Evolutionary conservation across 768 basidiomycete genomes (phyloP).

Genomic region (Thelephora ganbajun): DNA sequence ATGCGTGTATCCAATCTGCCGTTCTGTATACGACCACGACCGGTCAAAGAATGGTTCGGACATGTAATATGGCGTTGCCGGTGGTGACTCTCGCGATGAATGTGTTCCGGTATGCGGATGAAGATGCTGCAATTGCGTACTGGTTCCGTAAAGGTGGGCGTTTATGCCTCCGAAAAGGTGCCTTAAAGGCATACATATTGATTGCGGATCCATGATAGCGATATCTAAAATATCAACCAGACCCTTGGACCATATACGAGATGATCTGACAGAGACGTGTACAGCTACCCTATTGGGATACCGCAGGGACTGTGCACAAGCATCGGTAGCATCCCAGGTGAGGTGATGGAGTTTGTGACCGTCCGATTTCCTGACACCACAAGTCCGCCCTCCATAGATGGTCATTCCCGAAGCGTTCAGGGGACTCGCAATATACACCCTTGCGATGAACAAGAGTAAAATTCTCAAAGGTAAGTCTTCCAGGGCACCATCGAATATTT

Average conservation of each 20-base stretch:
- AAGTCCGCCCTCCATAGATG: slow-evolving; percentile 33
- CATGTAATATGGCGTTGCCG: slow-evolving; percentile 74
- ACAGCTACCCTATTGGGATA: slow-evolving; percentile 76
- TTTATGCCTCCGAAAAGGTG: slow-evolving; percentile 1
- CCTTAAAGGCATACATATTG: background rate
- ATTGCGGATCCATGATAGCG: slow-evolving; percentile 29
- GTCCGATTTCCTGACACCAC: background rate
- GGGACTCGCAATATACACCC: slow-evolving; percentile 65
- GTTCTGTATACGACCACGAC: slow-evolving; percentile 67
- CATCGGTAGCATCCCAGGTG: slow-evolving; percentile 70
- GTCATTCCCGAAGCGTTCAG: slow-evolving; percentile 92
- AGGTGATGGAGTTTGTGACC: slow-evolving; percentile 7
- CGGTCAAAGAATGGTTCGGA: slow-evolving; percentile 75
- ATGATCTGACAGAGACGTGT: slow-evolving; percentile 74
- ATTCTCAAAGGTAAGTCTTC: slow-evolving; percentile 67
- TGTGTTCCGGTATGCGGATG: slow-evolving; percentile 83
- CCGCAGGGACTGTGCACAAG: slow-evolving; percentile 74
- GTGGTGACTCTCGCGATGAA: slow-evolving; percentile 78
- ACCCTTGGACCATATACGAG: slow-evolving; percentile 63
- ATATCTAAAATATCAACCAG: slow-evolving; percentile 46
- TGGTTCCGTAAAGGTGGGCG: slow-evolving; percentile 64
- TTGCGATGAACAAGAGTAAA: slow-evolving; percentile 79
- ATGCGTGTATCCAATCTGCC: slow-evolving; percentile 77
- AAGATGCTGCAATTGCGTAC: slow-evolving; percentile 68
- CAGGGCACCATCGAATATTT: no score